Conservation (phyloP, 1,284 basidiomycete species). For the Ceratobasidium theobromae region DNA sequence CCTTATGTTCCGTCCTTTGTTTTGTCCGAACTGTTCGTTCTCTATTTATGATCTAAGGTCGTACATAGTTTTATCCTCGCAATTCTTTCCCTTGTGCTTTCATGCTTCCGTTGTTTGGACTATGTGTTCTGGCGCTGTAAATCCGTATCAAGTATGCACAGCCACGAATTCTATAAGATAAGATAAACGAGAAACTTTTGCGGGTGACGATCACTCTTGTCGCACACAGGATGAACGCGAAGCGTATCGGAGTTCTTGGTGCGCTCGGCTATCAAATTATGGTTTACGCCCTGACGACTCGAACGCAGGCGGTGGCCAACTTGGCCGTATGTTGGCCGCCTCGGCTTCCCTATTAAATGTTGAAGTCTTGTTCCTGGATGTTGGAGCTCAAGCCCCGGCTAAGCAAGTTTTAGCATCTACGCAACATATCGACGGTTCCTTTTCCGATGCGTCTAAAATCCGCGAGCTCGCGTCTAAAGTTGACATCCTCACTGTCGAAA, state of each 20-base stretch:
- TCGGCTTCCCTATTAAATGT: constrained; percentile 89
- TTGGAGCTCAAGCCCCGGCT: constrained; percentile 77
- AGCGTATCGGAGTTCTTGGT: constrained; percentile 27
- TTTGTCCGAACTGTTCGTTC: background rate
- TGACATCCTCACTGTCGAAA: constrained; percentile 93
- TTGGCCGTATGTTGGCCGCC: constrained; percentile 95
- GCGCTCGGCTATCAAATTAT: background rate
- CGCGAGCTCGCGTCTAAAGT: constrained; percentile 76
- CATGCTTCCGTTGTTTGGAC: constrained; percentile 5
- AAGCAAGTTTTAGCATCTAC: constrained; percentile 80
- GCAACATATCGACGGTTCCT: constrained; percentile 86
- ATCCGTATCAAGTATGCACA: constrained; percentile 19
- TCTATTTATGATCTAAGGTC: constrained; percentile 25
- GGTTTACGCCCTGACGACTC: background rate
- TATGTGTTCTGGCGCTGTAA: constrained; percentile 11
- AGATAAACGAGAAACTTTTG: constrained; percentile 22
- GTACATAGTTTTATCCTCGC: constrained; percentile 7
- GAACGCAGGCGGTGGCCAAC: constrained; percentile 87
- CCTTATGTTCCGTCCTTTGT: background rate
- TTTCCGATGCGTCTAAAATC: constrained; percentile 81
- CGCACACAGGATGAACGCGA: constrained; percentile 2
- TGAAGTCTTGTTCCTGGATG: constrained; percentile 85
- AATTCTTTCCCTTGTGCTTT: constrained; percentile 10
- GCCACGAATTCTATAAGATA: constrained; percentile 9
- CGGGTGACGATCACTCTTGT: constrained; percentile 20